phyloP scores from a whole-genome alignment of 2,329 filamentous ascomycete species.

The Epichloe sp. region DNA sequence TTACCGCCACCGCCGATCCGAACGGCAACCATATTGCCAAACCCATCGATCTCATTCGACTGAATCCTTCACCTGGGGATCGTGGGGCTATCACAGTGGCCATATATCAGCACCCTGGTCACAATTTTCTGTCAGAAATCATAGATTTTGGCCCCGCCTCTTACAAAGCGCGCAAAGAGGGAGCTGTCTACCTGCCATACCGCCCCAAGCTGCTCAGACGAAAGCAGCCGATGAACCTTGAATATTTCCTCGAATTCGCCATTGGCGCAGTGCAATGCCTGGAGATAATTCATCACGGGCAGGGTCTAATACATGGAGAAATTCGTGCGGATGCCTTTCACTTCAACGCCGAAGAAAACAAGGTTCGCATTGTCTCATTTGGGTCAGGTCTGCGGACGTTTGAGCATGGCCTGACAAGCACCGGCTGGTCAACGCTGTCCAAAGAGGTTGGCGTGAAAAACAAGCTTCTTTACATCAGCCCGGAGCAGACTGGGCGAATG shows the following conservation, averaged over 20 bases:
- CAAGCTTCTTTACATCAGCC: slow-evolving; percentile 83
- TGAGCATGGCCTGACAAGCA: slow-evolving; percentile 75
- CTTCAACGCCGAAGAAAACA: slow-evolving; percentile 56
- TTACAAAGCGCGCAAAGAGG: slow-evolving; percentile 42
- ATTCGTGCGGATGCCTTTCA: slow-evolving; percentile 86
- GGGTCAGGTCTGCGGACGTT: slow-evolving; percentile 80
- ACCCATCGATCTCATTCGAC: slow-evolving; percentile 64
- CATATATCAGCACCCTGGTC: slow-evolving; percentile 68
- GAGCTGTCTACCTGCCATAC: slow-evolving; percentile 34
- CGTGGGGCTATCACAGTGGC: slow-evolving; percentile 60
- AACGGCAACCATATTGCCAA: slow-evolving; percentile 63
- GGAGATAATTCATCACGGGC: slow-evolving; percentile 81
- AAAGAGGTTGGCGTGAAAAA: slow-evolving; percentile 76
- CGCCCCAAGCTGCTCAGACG: slow-evolving; percentile 31
- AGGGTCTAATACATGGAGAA: slow-evolving; percentile 80
- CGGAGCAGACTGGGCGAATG: slow-evolving; percentile 88
- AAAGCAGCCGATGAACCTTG: slow-evolving; percentile 51
- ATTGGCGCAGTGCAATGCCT: slow-evolving; percentile 77
- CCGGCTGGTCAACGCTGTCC: slow-evolving; percentile 74
- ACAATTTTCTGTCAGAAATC: slow-evolving; percentile 56
- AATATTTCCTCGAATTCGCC: slow-evolving; percentile 78
- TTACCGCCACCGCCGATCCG: slow-evolving; percentile 59
- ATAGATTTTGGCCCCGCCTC: slow-evolving; percentile 69
- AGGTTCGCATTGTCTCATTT: slow-evolving; percentile 71
- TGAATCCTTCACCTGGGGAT: slow-evolving; percentile 56